Base-by-base conservation (phyloP, 331 rosid species). In the Quercus tomentella region DNA sequence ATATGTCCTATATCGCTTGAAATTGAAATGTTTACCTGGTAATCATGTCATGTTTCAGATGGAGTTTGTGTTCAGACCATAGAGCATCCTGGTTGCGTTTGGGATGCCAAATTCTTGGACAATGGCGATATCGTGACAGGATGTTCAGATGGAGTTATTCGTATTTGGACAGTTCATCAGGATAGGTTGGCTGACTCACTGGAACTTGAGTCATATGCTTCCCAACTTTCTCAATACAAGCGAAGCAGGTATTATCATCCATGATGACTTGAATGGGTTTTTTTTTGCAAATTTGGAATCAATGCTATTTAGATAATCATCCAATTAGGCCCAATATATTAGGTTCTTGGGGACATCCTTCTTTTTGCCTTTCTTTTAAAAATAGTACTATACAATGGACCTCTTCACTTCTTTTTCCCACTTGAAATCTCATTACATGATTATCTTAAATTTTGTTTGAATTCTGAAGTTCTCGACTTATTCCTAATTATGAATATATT, bases 61-160 rank as follows among this genome's bases (percentile, higher is more conserved):
- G 99, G 98, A 61, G 86, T 79, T 77, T 95, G 99, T 81, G 89
- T 91, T 72, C 98, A 95, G 86, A 90, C 97, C 85, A 91, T 95
- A 82, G 99, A 91, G 80, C 98, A 95, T 90, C 99, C 99, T 76
- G 99, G 98, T 75, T 95, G 99, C 55, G 93, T 95, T 82, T 95
- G 99, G 99, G 98, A 95, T 83, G 89, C 88, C 71, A 95, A 91
- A 80, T 95, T 95, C 89, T 73, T 95, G 89, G 98, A 89, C 85
- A 93, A 93, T 76, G 99, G 98, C 60, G 98, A 95, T 88, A 89
- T 95, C 66, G 97, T 89, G 75, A 93, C 98, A 33, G 96, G 97
- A 54, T 93, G 99, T 87, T 95, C 99, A 1, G 99, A 95, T 76
- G 97, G 99, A 88, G 84, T 88, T 37, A 89, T 78, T 43, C 96